Conservation (phyloP, 176 grass and related monocot genomes). For the Musa itinerans region DNA sequence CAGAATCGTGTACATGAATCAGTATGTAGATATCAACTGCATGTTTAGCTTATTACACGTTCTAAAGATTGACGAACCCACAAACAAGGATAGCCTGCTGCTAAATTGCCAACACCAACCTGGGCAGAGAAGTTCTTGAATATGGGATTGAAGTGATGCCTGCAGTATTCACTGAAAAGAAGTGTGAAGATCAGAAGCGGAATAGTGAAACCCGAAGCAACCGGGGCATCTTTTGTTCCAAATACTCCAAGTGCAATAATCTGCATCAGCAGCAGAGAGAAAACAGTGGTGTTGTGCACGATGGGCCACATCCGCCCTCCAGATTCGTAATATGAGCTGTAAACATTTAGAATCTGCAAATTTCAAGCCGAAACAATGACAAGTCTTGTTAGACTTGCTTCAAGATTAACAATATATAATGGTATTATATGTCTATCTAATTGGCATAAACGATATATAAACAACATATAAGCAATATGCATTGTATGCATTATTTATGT, state of each 20-base stretch:
- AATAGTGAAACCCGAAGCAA: constrained; percentile 49
- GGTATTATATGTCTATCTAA: too few species aligned
- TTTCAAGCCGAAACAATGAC: not conserved
- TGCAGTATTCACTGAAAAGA: constrained; percentile 81
- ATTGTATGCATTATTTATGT: too few species aligned
- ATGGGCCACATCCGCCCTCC: constrained; percentile 77
- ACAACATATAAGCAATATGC: too few species aligned
- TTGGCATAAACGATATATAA: too few species aligned
- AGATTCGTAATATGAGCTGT: constrained; percentile 73
- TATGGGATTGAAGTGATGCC: constrained; percentile 55
- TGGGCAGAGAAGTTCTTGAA: constrained; percentile 67
- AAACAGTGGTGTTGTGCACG: constrained; percentile 79
- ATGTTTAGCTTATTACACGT: not conserved
- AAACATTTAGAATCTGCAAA: constrained; percentile 76
- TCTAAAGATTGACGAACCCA: not conserved
- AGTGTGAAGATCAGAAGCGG: constrained; percentile 53
- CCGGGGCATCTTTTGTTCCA: constrained; percentile 45
- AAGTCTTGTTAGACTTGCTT: too few species aligned
- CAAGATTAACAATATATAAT: too few species aligned
- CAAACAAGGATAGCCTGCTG: not conserved
- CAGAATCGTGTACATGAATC: not conserved
- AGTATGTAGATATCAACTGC: not conserved
- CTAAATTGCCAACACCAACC: constrained; percentile 23
- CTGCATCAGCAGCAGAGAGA: constrained; percentile 68
- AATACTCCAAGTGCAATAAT: constrained; percentile 72